Base-by-base conservation (phyloP, 331 rosid genomes). In the Cydonia oblonga region DNA sequence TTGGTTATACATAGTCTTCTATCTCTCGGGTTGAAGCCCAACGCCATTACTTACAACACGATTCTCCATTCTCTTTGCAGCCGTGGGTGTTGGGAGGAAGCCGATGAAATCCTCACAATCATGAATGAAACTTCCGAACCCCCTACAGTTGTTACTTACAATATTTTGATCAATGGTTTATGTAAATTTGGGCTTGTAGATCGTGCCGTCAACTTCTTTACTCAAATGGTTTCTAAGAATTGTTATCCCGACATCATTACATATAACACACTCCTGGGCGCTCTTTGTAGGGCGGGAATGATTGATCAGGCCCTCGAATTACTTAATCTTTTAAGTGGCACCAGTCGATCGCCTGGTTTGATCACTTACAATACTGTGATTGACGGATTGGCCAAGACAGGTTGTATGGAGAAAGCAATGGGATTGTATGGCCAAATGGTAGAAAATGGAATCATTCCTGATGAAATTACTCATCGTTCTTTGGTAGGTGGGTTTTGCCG, bases 201-300 rank as follows among this genome's bases (percentile, higher is more conserved):
- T 74, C 87, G 90, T 19, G 96, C 97, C 68, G 75, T 93, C 61
- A 76, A 80, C 86, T 78, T 89, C 72, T 87, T 86, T 57, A 46
- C 57, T 56, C 80, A 59, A 69, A 90, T 93, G 97, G 79, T 93
- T 78, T 72, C 89, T 30, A 79, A 80, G 14, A 81, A 83, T 42
- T 82, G 96, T 76, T 84, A 77, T 40, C 96, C 97, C 0, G 97
- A 93, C 82, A 89, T 89, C 78, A 57, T 93, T 24, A 90, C 97
- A n/a, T 90, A 90, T 62, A 93, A 93, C 80, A 90, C 90, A 25
- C 89, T 93, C 68, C 80, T 93, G 46, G 89, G 87, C 38, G 87
- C 95, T 64, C 76, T 93, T 68, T 81, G 92, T 65, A 93, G 84
- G 76, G 92, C 85, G 72, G 97, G 96, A 51, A 78, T 87, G 90